These are phyloP conservation scores for Sarocladium strictum DNA, from an alignment of 2,329 filamentous ascomycete species.

Conservation along the genomic window DNA sequence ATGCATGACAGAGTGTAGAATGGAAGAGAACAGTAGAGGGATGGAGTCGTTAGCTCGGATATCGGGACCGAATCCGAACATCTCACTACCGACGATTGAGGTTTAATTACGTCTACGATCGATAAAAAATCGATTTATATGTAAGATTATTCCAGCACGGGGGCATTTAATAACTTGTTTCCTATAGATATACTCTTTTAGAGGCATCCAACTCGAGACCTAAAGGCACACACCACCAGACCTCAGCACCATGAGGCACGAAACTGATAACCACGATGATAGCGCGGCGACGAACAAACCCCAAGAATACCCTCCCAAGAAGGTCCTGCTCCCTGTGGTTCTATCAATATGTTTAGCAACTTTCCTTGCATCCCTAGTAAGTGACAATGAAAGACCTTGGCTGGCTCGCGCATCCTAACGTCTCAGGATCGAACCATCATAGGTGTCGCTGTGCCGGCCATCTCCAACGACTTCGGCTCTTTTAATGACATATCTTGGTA, in stretches of 20 bases:
- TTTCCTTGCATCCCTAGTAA: neutral
- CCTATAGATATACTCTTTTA: too few species aligned
- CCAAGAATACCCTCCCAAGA: neutral
- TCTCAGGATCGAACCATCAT: constrained; percentile 12
- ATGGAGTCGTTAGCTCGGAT: neutral
- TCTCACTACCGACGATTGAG: too few species aligned
- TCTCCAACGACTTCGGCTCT: constrained; percentile 10
- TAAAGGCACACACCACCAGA: too few species aligned
- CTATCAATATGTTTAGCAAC: neutral
- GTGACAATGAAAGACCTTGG: neutral
- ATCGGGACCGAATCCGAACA: neutral
- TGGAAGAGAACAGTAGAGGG: too few species aligned
- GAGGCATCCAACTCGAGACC: too few species aligned
- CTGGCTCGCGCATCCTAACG: neutral
- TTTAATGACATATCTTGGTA: constrained; percentile 11
- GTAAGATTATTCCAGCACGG: too few species aligned
- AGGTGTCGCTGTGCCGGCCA: constrained; percentile 21
- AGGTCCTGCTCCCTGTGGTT: neutral
- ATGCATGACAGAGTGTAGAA: too few species aligned
- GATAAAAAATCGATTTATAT: too few species aligned
- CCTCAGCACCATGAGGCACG: neutral
- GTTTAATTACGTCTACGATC: too few species aligned
- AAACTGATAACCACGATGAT: neutral
- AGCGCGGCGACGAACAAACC: neutral
- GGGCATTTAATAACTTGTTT: too few species aligned